Evolutionary conservation across 352 stramenopile species (phyloP).

Genomic region (Phytopythium ostracodes): DNA sequence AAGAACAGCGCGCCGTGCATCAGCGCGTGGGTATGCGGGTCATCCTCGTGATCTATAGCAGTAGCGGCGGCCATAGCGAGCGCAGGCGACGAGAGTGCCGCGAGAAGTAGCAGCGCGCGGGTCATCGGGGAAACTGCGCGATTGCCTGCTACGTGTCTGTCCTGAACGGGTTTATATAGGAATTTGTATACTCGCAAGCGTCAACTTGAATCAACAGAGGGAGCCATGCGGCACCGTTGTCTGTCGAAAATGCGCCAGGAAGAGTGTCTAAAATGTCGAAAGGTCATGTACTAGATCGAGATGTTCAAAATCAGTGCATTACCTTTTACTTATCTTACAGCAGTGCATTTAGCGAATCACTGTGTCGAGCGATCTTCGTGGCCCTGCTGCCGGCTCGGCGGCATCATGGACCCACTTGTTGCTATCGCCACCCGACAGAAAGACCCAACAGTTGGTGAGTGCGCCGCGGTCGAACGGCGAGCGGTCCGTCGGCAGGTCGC

Average conservation of each 20-base stretch:
- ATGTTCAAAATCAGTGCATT: too few relatives aligned
- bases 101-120: background rate
- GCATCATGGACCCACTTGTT: constrained; percentile 63
- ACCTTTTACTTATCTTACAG: too few relatives aligned
- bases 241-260: background rate
- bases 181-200: background rate
- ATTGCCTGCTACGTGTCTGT: constrained; percentile 7
- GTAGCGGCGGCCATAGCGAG: background rate
- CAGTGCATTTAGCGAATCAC: too few relatives aligned
- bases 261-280: background rate
- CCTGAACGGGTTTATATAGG: background rate
- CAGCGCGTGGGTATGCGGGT: background rate
- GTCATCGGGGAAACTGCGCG: background rate
- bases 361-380: background rate
- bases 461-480: constrained; percentile 65
- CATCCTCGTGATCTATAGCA: background rate
- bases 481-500: constrained; percentile 42
- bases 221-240: background rate
- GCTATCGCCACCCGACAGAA: constrained; percentile 36
- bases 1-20: constrained; percentile 18
- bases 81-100: background rate
- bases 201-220: constrained; percentile 1
- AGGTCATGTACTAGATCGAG: background rate
- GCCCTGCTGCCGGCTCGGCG: background rate
- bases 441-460: constrained; percentile 59